These are phyloP conservation scores for Gaillardinia entomophila DNA, from an alignment of 805 yeast genomes.

Conservation along the genomic window DNA sequence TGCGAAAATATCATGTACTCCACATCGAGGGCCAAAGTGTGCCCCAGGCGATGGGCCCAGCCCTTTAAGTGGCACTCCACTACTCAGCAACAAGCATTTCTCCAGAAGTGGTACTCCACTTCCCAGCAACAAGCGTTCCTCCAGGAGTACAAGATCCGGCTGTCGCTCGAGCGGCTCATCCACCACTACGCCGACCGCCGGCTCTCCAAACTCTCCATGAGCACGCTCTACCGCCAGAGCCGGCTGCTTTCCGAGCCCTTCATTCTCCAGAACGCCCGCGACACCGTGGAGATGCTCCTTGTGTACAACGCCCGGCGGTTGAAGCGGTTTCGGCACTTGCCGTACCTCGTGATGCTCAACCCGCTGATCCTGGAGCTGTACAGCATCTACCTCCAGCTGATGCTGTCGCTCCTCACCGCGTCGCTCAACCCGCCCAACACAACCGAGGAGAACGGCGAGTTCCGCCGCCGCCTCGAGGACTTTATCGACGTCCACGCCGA, in stretches of 20 bases:
- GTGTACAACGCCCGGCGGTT: constrained; percentile 67
- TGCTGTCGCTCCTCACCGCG: constrained; percentile 35
- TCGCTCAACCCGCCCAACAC: constrained; percentile 36
- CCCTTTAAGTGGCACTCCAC: no score
- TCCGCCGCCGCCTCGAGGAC: constrained; percentile 44
- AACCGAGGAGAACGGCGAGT: constrained; percentile 46
- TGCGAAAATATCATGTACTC: no score
- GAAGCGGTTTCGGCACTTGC: constrained; percentile 63
- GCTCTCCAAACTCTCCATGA: constrained; percentile 48
- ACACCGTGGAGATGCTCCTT: constrained; percentile 52
- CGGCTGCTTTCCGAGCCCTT: constrained; percentile 31
- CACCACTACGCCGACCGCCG: constrained; percentile 49
- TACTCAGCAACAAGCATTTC: no score
- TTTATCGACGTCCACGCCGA: constrained; percentile 78
- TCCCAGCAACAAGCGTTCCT: constrained; percentile 36
- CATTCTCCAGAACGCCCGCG: constrained; percentile 41
- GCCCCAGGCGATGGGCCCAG: no score
- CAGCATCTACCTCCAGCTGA: constrained; percentile 64
- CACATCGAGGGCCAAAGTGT: no score
- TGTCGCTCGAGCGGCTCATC: constrained; percentile 54
- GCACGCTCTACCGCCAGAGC: constrained; percentile 41
- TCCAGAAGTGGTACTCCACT: no score
- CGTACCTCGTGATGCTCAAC: constrained; percentile 79
- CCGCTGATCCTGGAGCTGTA: constrained; percentile 81
- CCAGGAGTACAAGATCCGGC: constrained; percentile 50